Conservation (phyloP, 306 rosid genomes). For the Rosa multiflora region DNA sequence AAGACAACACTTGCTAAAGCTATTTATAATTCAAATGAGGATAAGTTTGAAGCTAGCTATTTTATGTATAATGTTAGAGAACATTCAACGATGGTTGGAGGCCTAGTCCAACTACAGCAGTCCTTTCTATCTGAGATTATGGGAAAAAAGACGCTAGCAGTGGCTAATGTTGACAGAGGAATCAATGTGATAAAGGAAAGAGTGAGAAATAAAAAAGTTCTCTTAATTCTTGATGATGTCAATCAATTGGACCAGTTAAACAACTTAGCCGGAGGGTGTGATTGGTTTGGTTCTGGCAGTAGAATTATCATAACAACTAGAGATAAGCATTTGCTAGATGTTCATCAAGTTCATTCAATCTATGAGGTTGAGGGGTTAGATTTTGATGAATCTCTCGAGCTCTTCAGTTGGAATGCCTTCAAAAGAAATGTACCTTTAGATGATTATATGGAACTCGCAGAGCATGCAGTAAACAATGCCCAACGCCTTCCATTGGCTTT, state of each 20-base stretch:
- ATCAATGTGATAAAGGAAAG: too few relatives aligned
- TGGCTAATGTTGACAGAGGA: not conserved
- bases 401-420: not conserved
- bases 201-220: too few relatives aligned
- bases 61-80: not conserved
- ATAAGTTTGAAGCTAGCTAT: not conserved
- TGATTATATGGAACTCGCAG: not conserved
- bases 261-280: not conserved
- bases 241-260: not conserved
- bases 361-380: not conserved
- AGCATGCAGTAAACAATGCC: not conserved
- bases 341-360: not conserved
- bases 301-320: not conserved
- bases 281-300: not conserved
- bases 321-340: not conserved
- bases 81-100: not conserved
- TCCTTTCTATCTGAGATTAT: not conserved
- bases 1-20: not conserved
- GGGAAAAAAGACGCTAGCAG: not conserved
- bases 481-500: not conserved
- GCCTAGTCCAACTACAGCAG: not conserved
- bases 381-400: not conserved
- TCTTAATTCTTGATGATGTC: not conserved
- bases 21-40: not conserved
- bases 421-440: too few relatives aligned